These are phyloP conservation scores for Trichophyton equinum DNA, from an alignment of 2,329 filamentous ascomycete species.

Conservation along the genomic window DNA sequence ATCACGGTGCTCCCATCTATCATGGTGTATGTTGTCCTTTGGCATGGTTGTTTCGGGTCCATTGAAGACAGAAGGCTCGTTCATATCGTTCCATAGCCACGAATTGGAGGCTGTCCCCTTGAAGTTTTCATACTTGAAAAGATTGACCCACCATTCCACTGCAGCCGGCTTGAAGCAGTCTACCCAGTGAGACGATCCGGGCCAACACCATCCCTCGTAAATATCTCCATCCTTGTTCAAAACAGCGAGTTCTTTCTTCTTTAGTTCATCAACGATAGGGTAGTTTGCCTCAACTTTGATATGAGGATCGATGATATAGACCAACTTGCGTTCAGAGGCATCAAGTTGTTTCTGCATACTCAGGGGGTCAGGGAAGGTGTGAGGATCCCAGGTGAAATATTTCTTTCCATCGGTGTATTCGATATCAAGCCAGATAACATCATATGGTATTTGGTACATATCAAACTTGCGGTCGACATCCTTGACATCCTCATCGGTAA, in stretches of 20 bases:
- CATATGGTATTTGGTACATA: slow-evolving; percentile 88
- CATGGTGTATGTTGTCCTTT: slow-evolving; percentile 89
- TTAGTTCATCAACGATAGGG: slow-evolving; percentile 63
- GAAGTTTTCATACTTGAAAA: slow-evolving; percentile 83
- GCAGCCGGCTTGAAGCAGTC: slow-evolving; percentile 92
- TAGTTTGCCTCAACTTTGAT: slow-evolving; percentile 88
- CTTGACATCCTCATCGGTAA: slow-evolving; percentile 91
- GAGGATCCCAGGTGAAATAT: slow-evolving; percentile 93
- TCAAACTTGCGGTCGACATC: slow-evolving; percentile 96
- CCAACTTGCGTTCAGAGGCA: slow-evolving; percentile 73
- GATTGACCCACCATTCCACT: slow-evolving; percentile 74
- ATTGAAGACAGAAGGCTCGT: slow-evolving; percentile 97
- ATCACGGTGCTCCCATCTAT: slow-evolving; percentile 91
- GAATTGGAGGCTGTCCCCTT: slow-evolving; percentile 75
- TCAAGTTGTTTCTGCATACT: slow-evolving; percentile 83
- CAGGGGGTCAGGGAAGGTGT: slow-evolving; percentile 75
- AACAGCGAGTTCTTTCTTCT: slow-evolving; percentile 68
- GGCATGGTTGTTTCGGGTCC: slow-evolving; percentile 98
- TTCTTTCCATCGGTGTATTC: slow-evolving; percentile 96
- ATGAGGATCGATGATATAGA: slow-evolving; percentile 91
- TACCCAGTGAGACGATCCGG: slow-evolving; percentile 90
- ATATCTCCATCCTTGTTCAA: slow-evolving; percentile 80
- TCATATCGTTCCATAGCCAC: slow-evolving; percentile 99
- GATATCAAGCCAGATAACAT: slow-evolving; percentile 97
- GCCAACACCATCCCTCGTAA: slow-evolving; percentile 98